Evolutionary conservation across 345 rosid genomes (phyloP).

Genomic region (Populus ilicifolia): DNA sequence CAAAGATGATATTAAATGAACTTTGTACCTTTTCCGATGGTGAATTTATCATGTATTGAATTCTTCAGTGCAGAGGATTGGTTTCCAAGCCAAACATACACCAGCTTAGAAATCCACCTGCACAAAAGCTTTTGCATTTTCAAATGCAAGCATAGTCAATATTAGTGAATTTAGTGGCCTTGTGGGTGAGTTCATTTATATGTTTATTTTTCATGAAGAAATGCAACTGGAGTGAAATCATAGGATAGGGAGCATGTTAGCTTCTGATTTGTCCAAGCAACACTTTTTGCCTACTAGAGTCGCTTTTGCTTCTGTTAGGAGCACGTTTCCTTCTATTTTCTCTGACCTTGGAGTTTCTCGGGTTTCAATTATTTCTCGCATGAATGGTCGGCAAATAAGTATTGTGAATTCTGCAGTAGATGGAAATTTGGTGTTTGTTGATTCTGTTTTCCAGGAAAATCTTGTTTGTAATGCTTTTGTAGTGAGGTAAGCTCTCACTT

Average conservation of each 20-base stretch:
- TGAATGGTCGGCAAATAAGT: background rate
- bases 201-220: background rate
- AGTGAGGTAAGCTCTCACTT: no score
- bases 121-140: background rate
- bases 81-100: background rate
- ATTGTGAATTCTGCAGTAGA: no score
- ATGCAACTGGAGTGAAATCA: background rate
- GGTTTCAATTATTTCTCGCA: background rate
- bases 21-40: no score
- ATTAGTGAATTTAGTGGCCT: background rate
- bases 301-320: no score
- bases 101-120: background rate
- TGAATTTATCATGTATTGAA: no score
- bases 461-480: no score
- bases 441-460: no score
- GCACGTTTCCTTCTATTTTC: no score
- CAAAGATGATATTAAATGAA: background rate
- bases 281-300: background rate
- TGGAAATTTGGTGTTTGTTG: no score
- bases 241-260: background rate
- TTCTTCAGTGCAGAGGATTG: background rate
- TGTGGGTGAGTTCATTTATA: background rate
- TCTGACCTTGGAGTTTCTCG: background rate
- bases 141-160: background rate
- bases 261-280: background rate